Base-by-base conservation (phyloP, 208 protist genomes). In the Leishmania braziliensis region DNA sequence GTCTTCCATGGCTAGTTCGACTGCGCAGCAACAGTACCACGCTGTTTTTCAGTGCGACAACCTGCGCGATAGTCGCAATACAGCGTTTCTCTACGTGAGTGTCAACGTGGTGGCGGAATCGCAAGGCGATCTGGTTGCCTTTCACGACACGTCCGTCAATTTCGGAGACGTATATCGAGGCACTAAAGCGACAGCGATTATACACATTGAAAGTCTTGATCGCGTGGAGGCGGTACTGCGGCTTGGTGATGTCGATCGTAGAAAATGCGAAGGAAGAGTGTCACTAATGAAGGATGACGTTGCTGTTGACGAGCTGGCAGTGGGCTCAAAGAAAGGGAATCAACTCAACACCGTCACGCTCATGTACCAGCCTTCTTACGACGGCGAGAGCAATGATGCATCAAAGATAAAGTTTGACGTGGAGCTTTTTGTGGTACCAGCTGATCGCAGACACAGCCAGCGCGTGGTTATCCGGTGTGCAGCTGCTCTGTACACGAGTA, bases 121-220 rank as follows among this genome's bases (percentile, higher is more conserved):
- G n/a, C 88, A 94, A 68, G 93, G 87, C 36, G 90, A 95, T 68
- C 62, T 96, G 43, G 78, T 97, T 20, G 89, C 75, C 3, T 68
- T 95, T 23, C 81, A 85, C 3, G 86, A 94, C 39, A 86, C 89
- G 23, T 81, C 82, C 5, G 69, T 97, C 26, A 88, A 95, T 63
- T 96, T 97, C 84, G 94, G 94, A 56, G 92, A 93, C 68, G 88
- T 97, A 12, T 97, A 96, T 68, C 86, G 94, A 26, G 94, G 94
- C 12, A 93, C 86, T 10, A 84, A 84, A 70, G 85, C 92, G 0
- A 81, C 76, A 20, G 85, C 80, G 18, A 80, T 89, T 20, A 48
- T 96, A 48, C 86, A 58, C 26, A 69, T 95, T 73, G 81, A 78
- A 39, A 92, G 91, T 56, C 82, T 89, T 16, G 86, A 83, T 10